Percentiles rank a stretch among this genome's conserved stretches.
Conservation (phyloP, 75 land plant species). For the Gnetum montanum region DNA sequence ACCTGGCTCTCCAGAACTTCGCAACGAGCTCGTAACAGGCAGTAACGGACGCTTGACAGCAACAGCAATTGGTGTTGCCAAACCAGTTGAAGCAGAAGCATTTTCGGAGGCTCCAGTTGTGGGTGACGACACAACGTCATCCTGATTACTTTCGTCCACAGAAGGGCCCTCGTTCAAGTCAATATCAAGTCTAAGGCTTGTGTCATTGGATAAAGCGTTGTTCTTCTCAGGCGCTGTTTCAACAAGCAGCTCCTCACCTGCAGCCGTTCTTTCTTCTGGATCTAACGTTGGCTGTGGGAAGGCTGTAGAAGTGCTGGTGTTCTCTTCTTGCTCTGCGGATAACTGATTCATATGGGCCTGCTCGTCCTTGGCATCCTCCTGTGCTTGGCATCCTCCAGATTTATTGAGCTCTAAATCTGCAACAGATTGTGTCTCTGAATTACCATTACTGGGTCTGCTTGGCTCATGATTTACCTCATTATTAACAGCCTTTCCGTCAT, state of each 20-base stretch:
- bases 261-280: not conserved
- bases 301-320: conserved; percentile 7
- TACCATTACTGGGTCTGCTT: too few species aligned
- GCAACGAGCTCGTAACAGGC: conserved; percentile 53
- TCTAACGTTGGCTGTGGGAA: conserved; percentile 2
- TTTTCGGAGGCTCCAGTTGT: conserved; percentile 12
- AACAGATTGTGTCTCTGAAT: too few species aligned
- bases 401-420: too few species aligned
- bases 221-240: not conserved
- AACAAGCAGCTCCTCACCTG: not conserved
- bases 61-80: conserved; percentile 60
- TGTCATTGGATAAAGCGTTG: conserved; percentile 7
- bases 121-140: conserved; percentile 17
- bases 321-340: too few species aligned
- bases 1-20: conserved; percentile 61
- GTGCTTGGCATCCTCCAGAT: too few species aligned
- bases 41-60: conserved; percentile 79
- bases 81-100: conserved; percentile 10
- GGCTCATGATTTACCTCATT: not conserved
- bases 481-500: not conserved
- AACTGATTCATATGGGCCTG: too few species aligned
- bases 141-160: conserved; percentile 40
- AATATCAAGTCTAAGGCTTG: conserved; percentile 45
- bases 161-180: conserved; percentile 85
- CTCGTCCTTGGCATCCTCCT: too few species aligned